Evolutionary conservation across 331 rosid species (phyloP).

Genomic region (Cydonia oblonga): DNA sequence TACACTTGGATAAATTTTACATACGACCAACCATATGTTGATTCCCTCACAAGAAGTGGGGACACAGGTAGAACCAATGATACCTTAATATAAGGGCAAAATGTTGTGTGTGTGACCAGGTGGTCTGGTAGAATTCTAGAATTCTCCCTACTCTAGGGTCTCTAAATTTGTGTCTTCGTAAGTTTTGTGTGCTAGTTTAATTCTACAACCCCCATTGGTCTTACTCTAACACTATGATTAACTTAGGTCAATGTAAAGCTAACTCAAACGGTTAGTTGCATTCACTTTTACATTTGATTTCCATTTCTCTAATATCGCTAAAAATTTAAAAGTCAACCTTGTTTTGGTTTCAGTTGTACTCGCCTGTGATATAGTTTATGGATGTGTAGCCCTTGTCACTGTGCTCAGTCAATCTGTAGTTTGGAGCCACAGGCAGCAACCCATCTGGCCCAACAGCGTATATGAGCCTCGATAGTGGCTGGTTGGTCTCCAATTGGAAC

Average conservation of each 20-base stretch:
- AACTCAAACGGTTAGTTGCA: no score
- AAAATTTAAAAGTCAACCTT: neutral
- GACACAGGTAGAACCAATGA: no score
- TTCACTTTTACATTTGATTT: neutral
- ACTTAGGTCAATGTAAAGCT: no score
- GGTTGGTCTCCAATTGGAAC: slow-evolving; percentile 38
- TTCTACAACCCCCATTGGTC: no score
- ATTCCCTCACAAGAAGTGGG: no score
- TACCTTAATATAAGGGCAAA: no score
- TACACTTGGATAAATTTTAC: no score
- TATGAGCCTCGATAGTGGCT: slow-evolving; percentile 29
- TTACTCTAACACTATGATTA: neutral
- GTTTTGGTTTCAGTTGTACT: neutral
- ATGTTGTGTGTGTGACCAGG: no score
- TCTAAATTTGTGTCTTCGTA: neutral
- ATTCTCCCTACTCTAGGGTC: neutral
- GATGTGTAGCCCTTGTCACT: slow-evolving; percentile 30
- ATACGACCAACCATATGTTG: no score
- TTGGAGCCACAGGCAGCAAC: slow-evolving; percentile 37
- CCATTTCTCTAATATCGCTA: neutral
- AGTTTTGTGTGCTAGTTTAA: no score
- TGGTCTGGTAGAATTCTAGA: no score
- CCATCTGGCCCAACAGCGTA: slow-evolving; percentile 46
- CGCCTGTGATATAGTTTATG: slow-evolving; percentile 50
- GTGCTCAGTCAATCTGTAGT: slow-evolving; percentile 35